Conservation (phyloP, 1,284 basidiomycete species). For the Papiliotrema nemorosa region DNA sequence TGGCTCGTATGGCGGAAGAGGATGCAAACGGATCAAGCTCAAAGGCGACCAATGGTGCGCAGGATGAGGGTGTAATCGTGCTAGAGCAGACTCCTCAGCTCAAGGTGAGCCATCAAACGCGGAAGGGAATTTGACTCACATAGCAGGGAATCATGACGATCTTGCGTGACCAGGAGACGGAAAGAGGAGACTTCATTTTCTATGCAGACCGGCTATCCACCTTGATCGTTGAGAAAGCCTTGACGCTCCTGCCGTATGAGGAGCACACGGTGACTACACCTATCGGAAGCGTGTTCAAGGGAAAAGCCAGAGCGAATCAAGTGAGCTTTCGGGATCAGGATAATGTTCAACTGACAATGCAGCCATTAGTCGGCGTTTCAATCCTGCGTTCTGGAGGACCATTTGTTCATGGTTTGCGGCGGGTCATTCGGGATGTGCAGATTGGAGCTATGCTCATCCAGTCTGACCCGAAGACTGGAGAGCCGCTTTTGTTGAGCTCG, state of each 20-base stretch:
- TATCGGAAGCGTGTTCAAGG: conserved; percentile 57
- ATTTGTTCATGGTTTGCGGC: conserved; percentile 80
- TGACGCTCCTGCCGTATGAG: conserved; percentile 72
- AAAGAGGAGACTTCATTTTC: conserved; percentile 69
- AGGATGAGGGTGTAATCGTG: conserved; percentile 51
- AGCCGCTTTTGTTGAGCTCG: conserved; percentile 80
- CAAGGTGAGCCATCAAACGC: conserved; percentile 53
- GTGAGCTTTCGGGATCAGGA: conserved; percentile 16
- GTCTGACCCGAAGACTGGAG: conserved; percentile 76
- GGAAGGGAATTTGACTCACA: conserved; percentile 2
- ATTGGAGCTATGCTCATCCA: conserved; percentile 89
- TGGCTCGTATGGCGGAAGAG: conserved; percentile 47
- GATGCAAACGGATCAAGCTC: conserved; percentile 4
- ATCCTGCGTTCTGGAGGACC: conserved; percentile 64
- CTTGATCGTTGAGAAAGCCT: conserved; percentile 76
- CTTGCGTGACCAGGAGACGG: conserved; percentile 66
- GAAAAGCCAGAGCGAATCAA: conserved; percentile 62
- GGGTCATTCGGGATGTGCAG: conserved; percentile 81
- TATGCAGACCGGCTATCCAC: conserved; percentile 73
- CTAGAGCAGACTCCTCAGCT: conserved; percentile 79
- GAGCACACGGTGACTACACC: conserved; percentile 67
- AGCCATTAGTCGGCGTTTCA: conserved; percentile 43
- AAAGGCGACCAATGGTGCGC: not conserved
- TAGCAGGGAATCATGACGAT: conserved; percentile 83
- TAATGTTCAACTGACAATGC: conserved; percentile 6